phyloP scores from a whole-genome alignment of 1,284 basidiomycete species.

The Sphagnurus paluster region DNA sequence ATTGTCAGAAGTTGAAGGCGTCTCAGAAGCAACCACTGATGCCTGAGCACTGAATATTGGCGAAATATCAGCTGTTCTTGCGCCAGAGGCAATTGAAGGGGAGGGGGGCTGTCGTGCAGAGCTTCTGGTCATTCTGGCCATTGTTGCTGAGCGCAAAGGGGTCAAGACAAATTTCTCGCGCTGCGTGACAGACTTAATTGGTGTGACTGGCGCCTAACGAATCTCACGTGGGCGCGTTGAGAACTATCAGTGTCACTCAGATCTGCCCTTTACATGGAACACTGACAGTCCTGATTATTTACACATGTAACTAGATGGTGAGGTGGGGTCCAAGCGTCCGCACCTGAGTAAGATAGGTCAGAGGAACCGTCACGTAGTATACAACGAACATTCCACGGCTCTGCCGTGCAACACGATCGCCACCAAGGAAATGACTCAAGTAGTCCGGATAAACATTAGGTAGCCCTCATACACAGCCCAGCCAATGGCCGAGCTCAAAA shows the following conservation, averaged over 20 bases:
- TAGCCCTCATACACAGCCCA: conserved; percentile 93
- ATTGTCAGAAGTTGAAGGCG: conserved; percentile 36
- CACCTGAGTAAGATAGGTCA: neutral
- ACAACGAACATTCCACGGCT: neutral
- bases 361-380: neutral
- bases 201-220: conserved; percentile 19
- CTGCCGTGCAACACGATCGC: too few species aligned
- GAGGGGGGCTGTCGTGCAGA: conserved; percentile 25
- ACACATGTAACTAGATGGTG: neutral
- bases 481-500: conserved; percentile 87
- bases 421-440: too few species aligned
- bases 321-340: conserved; percentile 3
- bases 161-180: conserved; percentile 16
- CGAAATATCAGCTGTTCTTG: conserved; percentile 32
- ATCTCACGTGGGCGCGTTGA: conserved; percentile 22
- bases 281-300: neutral
- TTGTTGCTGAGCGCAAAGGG: conserved; percentile 14
- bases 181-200: conserved; percentile 17
- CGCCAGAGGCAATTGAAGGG: conserved; percentile 30
- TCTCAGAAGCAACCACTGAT: conserved; percentile 32
- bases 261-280: too few species aligned
- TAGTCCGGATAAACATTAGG: conserved; percentile 59
- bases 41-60: conserved; percentile 46
- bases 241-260: too few species aligned
- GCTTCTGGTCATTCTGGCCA: conserved; percentile 31